phyloP scores from a whole-genome alignment of 108 stramenopile genomes.

The Skeletonema grethae region DNA sequence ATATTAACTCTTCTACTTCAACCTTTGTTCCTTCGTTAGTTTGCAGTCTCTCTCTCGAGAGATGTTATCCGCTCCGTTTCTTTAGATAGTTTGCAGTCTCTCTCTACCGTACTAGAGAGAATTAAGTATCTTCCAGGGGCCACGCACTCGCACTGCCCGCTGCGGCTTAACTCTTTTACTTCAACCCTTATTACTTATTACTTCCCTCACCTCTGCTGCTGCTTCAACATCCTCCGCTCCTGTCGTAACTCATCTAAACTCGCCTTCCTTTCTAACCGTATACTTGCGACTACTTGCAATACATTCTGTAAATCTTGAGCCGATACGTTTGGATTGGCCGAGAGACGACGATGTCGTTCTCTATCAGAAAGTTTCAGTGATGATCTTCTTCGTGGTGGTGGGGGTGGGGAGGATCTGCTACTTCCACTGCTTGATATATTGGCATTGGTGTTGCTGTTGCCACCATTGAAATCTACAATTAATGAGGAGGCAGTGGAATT shows the following conservation, averaged over 20 bases:
- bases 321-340: conserved; percentile 9
- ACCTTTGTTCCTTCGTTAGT: no score
- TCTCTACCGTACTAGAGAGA: no score
- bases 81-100: no score
- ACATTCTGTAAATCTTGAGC: conserved; percentile 2
- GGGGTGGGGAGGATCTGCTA: background rate
- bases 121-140: no score
- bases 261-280: conserved; percentile 9
- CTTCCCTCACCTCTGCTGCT: background rate
- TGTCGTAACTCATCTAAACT: conserved; percentile 11
- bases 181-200: no score
- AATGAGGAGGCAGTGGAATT: no score
- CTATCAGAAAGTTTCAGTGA: conserved; percentile 22
- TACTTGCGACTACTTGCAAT: background rate
- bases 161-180: no score
- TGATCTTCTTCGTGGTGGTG: background rate
- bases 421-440: no score
- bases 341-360: conserved; percentile 18
- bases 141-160: no score
- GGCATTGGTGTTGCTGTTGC: background rate
- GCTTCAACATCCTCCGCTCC: background rate
- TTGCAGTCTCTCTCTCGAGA: no score
- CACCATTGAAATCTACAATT: background rate
- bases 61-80: no score
- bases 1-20: no score